These are phyloP conservation scores for Plectosphaerella sp. DNA, from an alignment of 2,329 filamentous ascomycete species.

Conservation along the genomic window DNA sequence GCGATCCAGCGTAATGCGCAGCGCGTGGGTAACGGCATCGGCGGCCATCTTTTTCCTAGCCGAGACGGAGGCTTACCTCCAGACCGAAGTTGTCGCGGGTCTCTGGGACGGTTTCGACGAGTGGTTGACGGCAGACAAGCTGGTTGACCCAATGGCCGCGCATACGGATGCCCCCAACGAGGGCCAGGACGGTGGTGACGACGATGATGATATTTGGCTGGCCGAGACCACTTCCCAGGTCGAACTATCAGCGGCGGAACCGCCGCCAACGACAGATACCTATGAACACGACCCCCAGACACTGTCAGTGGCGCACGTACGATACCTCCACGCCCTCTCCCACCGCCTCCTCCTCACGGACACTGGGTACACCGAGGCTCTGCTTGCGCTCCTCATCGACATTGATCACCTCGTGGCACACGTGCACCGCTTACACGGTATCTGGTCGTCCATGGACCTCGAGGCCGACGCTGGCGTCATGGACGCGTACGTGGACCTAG, in stretches of 20 bases:
- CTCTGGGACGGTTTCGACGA: constrained; percentile 75
- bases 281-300: constrained; percentile 72
- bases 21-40: constrained; percentile 85
- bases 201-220: constrained; percentile 37
- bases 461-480: constrained; percentile 79
- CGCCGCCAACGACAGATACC: constrained; percentile 18
- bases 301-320: constrained; percentile 72
- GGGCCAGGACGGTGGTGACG: constrained; percentile 9
- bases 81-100: constrained; percentile 79
- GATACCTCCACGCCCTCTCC: constrained; percentile 67
- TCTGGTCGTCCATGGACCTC: constrained; percentile 75
- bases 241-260: constrained; percentile 12
- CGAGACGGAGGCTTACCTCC: constrained; percentile 82
- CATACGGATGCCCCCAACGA: neutral
- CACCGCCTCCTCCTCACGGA: constrained; percentile 65
- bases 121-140: constrained; percentile 59
- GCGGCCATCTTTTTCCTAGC: constrained; percentile 85
- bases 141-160: neutral
- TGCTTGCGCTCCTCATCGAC: constrained; percentile 65
- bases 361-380: constrained; percentile 54
- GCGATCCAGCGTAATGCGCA: constrained; percentile 66
- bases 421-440: constrained; percentile 67
- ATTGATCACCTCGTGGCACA: constrained; percentile 80
- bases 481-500: constrained; percentile 67
- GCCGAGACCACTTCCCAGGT: constrained; percentile 15